Base-by-base conservation (phyloP, 2,329 filamentous ascomycete genomes). In the Didymella lethalis region DNA sequence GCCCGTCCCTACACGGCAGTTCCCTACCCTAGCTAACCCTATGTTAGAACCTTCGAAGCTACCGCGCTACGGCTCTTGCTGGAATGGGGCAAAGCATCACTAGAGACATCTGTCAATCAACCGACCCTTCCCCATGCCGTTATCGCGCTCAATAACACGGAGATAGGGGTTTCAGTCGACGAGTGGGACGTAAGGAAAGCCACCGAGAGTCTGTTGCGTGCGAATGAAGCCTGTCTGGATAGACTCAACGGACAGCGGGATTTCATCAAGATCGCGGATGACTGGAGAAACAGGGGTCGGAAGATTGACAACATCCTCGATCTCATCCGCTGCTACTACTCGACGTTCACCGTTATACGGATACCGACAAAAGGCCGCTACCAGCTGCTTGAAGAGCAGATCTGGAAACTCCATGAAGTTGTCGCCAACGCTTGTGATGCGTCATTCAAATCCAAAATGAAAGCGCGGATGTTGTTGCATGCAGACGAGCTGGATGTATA, bases 71-170 rank as follows among this genome's bases (percentile, higher is more conserved):
- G 11, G 4, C 23, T 43, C 14, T 43, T 62, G 4, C n/a, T 62
- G 3, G 23, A 47, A 1, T 62, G 54, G 54, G 59, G 44, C n/a
- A 44, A 46, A 5, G 23, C 55, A 11, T 51, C 54, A 14, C 28
- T 62, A 7, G 59, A 62, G 29, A 62, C 40, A 14, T 11, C 67
- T 78, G 47, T 82, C 47, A 85, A 85, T 59, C 84, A 86, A 61
- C 83, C 84, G 0, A 78, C 81, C 2, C 76, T 86, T 5, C 83
- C 84, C 3, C 82, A 85, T 64, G 83, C 81, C 7, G 78, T 86
- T 49, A 81, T 86, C 40, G 82, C 81, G 0, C 73, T 86, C 38
- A 85, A 85, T 65, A 79, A 78, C 1, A 76, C 78, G 14, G 32
- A 0, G 78, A 82, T 7, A 64, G 70, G 36, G 71, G 71, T 34